Evolutionary conservation across 805 yeast genomes (phyloP).

Genomic region (Saturnispora gosingensis): DNA sequence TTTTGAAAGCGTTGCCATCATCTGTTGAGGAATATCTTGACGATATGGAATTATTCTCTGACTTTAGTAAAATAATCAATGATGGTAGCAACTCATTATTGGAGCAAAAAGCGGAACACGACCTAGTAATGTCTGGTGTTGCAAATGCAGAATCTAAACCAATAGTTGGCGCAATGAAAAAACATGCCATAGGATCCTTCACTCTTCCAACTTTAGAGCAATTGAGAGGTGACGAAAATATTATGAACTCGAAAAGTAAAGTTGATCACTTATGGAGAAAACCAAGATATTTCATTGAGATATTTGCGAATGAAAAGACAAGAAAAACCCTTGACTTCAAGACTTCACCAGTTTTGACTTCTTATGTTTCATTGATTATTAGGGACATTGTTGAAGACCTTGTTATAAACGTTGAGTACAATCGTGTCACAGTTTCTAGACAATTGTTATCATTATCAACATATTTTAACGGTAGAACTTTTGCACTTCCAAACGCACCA

Average conservation of each 20-base stretch:
- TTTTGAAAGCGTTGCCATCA: conserved; percentile 28
- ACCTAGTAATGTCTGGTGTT: neutral
- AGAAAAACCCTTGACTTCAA: conserved; percentile 34
- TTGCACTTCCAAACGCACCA: conserved; percentile 67
- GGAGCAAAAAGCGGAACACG: conserved; percentile 11
- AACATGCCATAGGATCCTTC: neutral
- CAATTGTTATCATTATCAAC: conserved; percentile 68
- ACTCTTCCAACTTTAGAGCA: conserved; percentile 30
- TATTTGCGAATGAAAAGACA: conserved; percentile 40
- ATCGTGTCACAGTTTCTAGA: conserved; percentile 76
- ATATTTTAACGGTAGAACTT: conserved; percentile 58
- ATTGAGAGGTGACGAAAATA: conserved; percentile 24
- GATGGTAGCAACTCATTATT: conserved; percentile 13
- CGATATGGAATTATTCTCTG: conserved; percentile 32
- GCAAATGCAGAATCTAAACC: conserved; percentile 17
- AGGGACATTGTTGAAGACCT: conserved; percentile 71
- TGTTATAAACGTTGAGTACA: conserved; percentile 75
- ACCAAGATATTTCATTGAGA: conserved; percentile 53
- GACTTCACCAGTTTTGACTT: conserved; percentile 50
- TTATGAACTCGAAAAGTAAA: conserved; percentile 31
- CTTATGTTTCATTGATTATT: conserved; percentile 51
- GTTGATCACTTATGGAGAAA: conserved; percentile 61
- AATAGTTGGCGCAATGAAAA: conserved; percentile 15
- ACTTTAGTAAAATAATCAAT: conserved; percentile 20
- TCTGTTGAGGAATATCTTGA: conserved; percentile 38